phyloP scores from a whole-genome alignment of 202 grass and related monocot species.

The Tripidium arundinaceum region DNA sequence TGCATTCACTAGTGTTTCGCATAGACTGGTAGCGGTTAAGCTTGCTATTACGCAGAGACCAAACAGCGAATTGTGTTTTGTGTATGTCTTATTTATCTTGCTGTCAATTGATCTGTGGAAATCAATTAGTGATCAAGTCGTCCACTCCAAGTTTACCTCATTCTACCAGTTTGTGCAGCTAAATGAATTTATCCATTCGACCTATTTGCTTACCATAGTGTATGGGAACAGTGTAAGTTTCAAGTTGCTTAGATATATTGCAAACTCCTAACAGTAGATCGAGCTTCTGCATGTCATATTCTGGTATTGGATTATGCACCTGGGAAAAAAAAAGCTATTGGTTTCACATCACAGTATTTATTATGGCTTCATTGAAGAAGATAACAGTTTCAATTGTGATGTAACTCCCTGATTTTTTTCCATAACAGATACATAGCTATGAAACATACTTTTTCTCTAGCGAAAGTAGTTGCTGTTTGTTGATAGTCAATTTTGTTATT shows the following conservation, averaged over 20 bases:
- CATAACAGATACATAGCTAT: not conserved
- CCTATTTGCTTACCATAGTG: not conserved
- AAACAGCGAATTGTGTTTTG: not conserved
- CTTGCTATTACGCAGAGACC: not conserved
- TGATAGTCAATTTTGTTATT: slow-evolving; percentile 3
- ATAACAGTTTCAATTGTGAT: not conserved
- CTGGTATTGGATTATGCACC: not conserved
- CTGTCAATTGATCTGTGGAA: not conserved
- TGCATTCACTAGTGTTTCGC: not conserved
- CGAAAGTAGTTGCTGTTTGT: not conserved
- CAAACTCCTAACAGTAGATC: not conserved
- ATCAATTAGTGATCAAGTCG: not conserved
- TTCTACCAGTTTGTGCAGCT: not conserved
- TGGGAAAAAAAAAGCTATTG: not conserved
- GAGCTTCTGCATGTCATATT: not conserved
- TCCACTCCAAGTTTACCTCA: not conserved
- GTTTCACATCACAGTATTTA: not conserved
- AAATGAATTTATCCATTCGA: not conserved
- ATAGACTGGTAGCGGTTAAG: not conserved
- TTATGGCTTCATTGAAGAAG: not conserved
- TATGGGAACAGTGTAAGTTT: not conserved
- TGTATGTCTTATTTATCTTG: not conserved
- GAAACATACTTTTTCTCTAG: not conserved
- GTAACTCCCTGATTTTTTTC: not conserved
- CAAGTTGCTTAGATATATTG: slow-evolving; percentile 1